Conservation (phyloP, 129 eudicot species). For the Deinandra increscens region DNA sequence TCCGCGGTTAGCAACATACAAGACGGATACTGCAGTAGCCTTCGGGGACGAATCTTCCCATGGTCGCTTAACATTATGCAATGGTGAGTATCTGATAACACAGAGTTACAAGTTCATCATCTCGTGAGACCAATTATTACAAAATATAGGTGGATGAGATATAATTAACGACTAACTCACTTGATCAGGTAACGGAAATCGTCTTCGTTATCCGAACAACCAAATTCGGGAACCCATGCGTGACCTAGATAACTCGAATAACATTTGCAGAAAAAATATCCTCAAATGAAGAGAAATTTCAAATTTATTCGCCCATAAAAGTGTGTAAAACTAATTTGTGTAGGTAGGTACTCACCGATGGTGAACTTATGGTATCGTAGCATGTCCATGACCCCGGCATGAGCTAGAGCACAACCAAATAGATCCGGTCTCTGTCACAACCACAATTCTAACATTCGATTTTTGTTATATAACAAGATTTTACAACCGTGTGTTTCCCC, state of each 20-base stretch:
- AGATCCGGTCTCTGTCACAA: constrained; percentile 82
- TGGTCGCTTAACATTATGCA: constrained; percentile 86
- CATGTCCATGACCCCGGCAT: constrained; percentile 99
- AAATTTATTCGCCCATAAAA: no score
- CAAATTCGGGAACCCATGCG: constrained; percentile 90
- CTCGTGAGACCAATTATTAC: not conserved
- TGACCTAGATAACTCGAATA: constrained; percentile 44
- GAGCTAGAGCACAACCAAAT: constrained; percentile 97
- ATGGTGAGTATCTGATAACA: constrained; percentile 73
- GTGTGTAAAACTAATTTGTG: no score
- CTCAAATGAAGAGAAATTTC: no score
- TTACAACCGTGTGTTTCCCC: no score
- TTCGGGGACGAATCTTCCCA: constrained; percentile 59
- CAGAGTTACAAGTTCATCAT: not conserved
- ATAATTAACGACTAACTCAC: constrained; percentile 41
- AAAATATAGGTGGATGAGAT: not conserved
- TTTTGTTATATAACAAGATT: no score
- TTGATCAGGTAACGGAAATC: constrained; percentile 81
- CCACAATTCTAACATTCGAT: not conserved
- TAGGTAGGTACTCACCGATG: constrained; percentile 76
- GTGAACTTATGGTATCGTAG: constrained; percentile 93
- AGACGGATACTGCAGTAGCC: constrained; percentile 66
- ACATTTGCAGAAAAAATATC: no score
- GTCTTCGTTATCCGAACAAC: constrained; percentile 81
- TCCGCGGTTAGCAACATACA: constrained; percentile 88